Base-by-base conservation (phyloP, 2,329 filamentous ascomycete genomes). In the Lecanicillium sp. region DNA sequence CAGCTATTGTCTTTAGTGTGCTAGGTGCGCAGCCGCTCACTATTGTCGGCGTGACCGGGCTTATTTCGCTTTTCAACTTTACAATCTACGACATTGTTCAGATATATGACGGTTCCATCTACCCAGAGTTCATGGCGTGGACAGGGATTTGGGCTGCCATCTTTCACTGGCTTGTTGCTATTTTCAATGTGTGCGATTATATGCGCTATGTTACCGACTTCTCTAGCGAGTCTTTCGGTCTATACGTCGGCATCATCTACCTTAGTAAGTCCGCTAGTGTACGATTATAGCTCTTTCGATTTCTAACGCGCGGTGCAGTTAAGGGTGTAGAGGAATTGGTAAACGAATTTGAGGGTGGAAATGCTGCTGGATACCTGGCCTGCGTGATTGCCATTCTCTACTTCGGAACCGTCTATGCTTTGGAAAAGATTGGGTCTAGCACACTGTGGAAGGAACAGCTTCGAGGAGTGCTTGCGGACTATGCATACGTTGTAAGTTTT, bases 131-230 rank as follows among this genome's bases (percentile, higher is more conserved):
- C 48, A 72, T 76, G 53, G 65, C 64, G 4, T 77, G 72, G 72
- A 66, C 70, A 0, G 67, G 64, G 2, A 77, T 77, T 17, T 77
- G 71, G 72, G 68, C 69, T 0, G 71, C 71, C 1, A 68, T 76
- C 14, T 72, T 72, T 31, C 74, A 79, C 48, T 77, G 71, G 71
- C 58, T 74, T 6, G 64, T 69, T 5, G 65, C 71, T 0, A 54
- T 72, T 17, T 65, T 64, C 38, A 77, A 76, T 42, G 55, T 62
- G 29, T 74, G 71, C 49, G 69, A 77, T 48, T 75, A 74, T 48
- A 74, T 76, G 71, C 65, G 71, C 5, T 75, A 74, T 46, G 69
- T 77, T 20, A 77, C 72, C 3, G 70, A 74, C 41, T 76, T 76
- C 43, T 72, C 69, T 1, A 69, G 65, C 38, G 65, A 74, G 42